Base-by-base conservation (phyloP, 2,329 filamentous ascomycete genomes). In the Neurospora sp. region DNA sequence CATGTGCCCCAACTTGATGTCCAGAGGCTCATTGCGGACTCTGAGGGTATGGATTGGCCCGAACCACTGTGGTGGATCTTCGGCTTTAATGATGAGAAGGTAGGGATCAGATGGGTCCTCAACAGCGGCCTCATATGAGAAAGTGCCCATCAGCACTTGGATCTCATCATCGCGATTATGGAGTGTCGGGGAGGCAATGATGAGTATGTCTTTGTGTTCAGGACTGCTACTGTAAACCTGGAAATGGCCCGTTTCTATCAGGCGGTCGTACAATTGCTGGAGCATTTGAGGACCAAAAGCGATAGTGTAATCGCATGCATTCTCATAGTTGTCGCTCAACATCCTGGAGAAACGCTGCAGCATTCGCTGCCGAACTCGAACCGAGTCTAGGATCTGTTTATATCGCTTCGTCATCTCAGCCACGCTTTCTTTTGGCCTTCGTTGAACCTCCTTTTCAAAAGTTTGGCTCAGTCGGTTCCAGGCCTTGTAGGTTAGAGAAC, bases 321-420 rank as follows among this genome's bases (percentile, higher is more conserved):
- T 98, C 79, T 99, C 96, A 77, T 99, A 99, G 71, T 95, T 90
- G 77, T 97, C 92, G 75, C 92, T 94, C 69, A 99, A 81, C 78
- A 97, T 93, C 74, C 93, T 89, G 19, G 93, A 96, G 80, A 98
- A 98, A 71, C 96, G 92, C 78, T 98, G 97, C 73, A 99, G 85
- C 87, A 98, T 98, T 80, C 96, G 88, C 80, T 99, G 96, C 28
- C 96, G 89, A 70, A 98, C 94, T 76, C 96, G 93, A 28, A 98
- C 96, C 0, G 96, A 98, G 79, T 99, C 96, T 2, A 99, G 83
- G 73, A 94, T 93, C 72, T 93, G 91, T 81, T 97, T 98, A 84
- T 98, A 99, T 66, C 96, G 89, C 82, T 97, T 97, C 80, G 96
- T 96, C 91, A 97, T 97, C 73, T 97, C 95, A 9, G 88, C 83